Base-by-base conservation (phyloP, 2,329 filamentous ascomycete genomes). In the Salinomyces thailandicus region DNA sequence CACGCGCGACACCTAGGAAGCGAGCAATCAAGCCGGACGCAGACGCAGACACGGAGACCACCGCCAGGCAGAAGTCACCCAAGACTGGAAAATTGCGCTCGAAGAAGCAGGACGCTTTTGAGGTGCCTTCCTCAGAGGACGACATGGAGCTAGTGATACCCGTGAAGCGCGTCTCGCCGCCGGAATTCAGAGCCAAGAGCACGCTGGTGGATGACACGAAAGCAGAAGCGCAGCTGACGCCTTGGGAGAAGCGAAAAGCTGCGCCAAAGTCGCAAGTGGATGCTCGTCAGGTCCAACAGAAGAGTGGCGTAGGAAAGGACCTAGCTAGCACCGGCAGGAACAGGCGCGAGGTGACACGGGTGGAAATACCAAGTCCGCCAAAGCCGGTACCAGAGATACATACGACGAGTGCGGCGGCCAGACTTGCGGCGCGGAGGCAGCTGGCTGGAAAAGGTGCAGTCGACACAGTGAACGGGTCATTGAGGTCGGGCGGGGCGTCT, bases 91-190 rank as follows among this genome's bases (percentile, higher is more conserved):
- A 41, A 27, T 32, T 31, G 22, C 39, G 34, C 5, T 20, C 39
- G 16, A 46, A 42, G 30, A 42, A 43, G 34, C 42, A 42, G 12
- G 55, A 58, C 24, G 47, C 62, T 13, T 69, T 66, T 46, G 64
- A 69, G 42, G 56, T 68, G 14, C 63, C 64, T 3, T 60, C 50
- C 5, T 54, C 57, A 2, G 54, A 56, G 16, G 57, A 60, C 5
- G 57, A 59, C n/a, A 32, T 34, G 4, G 38, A 46, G 5, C 38
- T 13, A 5, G 31, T 9, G 5, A 14, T 30, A 16, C 27, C 41
- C 4, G 7, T 49, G 24, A 44, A 31, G 35, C 46, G 40, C 4
- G 31, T 31, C 6, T 39, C 48, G 5, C 44, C 47, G 8, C 42
- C 39, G 11, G 41, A 38, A 15, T 18, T 43, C 5, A 36, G 29